Base-by-base conservation (phyloP, 257 asterid species). In the Solanum virginianum region DNA sequence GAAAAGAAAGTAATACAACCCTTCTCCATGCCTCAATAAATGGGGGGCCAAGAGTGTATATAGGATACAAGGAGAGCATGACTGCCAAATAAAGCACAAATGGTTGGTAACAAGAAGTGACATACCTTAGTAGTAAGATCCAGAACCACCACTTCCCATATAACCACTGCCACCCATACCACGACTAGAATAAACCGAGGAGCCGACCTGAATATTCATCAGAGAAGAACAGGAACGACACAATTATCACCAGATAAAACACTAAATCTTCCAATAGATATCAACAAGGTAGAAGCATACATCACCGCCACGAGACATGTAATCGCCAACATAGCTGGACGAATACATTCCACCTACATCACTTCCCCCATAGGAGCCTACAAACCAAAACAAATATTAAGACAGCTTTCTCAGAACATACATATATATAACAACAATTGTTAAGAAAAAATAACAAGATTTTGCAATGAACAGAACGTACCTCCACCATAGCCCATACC, bases 261-360 rank as follows among this genome's bases (percentile, higher is more conserved):
- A 26, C 49, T 24, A 79, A 79, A 53, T 39, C 65, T 79, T 51
- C 65, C 65, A 51, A 79, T 26, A 79, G 65, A 51, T 8, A 24
- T 79, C 62, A 29, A 79, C 65, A 3, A 79, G 53, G 83, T 53
- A 79, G 49, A 55, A 89, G 71, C 96, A 63, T 92, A 97, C 99
- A 89, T 95, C 98, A 81, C 90, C 88, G 79, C 98, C 97, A 12
- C 95, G 98, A 62, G 98, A 86, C 88, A 90, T 88, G 84, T 97
- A 95, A 84, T 93, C 98, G 84, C 98, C 91, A 56, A 95, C 91
- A 89, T 83, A 92, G 90, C 93, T 91, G 59, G 99, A 91, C 43
- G 99, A 91, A 90, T 95, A 95, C 97, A 93, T 90, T 85, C 98
- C 94, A 88, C 97, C 92, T 47, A 87, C 94, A 81, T 94, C 98